These are phyloP conservation scores for Metschnikowia cerradonensis DNA, from an alignment of 805 yeast genomes.

Conservation along the genomic window DNA sequence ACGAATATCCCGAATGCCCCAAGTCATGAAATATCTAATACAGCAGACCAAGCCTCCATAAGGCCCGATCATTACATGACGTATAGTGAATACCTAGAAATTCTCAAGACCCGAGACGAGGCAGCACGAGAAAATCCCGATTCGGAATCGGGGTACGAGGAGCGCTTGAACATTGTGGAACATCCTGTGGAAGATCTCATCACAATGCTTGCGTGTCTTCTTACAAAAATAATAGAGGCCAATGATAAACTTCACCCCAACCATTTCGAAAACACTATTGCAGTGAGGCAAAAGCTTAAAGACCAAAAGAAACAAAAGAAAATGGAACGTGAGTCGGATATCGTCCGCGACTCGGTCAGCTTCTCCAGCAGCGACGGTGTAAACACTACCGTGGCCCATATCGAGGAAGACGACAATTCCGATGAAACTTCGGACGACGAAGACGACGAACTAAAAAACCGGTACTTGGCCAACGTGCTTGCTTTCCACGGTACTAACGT, in stretches of 20 bases:
- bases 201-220: conserved; percentile 76
- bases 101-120: conserved; percentile 19
- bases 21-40: not conserved
- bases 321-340: conserved; percentile 17
- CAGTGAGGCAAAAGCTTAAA: conserved; percentile 35
- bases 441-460: conserved; percentile 43
- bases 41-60: conserved; percentile 1
- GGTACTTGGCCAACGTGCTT: conserved; percentile 63
- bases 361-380: conserved; percentile 12
- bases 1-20: not conserved
- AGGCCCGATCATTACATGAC: conserved; percentile 44
- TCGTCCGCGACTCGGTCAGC: conserved; percentile 8
- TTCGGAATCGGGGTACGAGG: conserved; percentile 29
- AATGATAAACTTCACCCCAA: conserved; percentile 81
- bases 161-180: conserved; percentile 71
- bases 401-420: conserved; percentile 23
- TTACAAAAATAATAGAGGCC: conserved; percentile 84
- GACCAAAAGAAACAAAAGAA: conserved; percentile 30
- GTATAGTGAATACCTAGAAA: conserved; percentile 36
- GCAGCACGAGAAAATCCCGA: conserved; percentile 11
- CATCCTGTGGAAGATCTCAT: conserved; percentile 79
- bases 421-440: conserved; percentile 24
- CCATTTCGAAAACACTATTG: conserved; percentile 48
- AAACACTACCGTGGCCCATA: conserved; percentile 17
- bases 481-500: conserved; percentile 95